A percentile compares a stretch with the other conserved stretches of the same genome.
Conservation (phyloP, 495 filamentous ascomycete genomes). For the Trichoderma virens region DNA sequence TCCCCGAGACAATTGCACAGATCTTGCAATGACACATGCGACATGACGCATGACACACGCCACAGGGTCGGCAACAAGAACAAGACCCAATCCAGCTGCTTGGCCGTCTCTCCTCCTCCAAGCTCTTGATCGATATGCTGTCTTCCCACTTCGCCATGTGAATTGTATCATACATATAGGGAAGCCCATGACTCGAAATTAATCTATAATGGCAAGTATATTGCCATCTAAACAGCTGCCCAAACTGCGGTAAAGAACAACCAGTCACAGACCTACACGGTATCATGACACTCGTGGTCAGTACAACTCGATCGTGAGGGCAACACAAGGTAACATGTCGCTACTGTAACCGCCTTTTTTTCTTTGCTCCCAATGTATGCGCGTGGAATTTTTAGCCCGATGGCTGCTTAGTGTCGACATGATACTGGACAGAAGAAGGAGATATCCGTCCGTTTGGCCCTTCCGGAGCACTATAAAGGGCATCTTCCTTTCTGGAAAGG, state of each 20-base stretch:
- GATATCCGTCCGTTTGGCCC: too few species aligned
- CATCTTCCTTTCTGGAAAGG: too few species aligned
- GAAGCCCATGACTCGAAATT: too few species aligned
- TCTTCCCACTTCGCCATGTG: too few species aligned
- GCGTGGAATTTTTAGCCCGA: background rate
- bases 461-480: too few species aligned
- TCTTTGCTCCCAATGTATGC: background rate
- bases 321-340: background rate
- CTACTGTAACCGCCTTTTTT: background rate
- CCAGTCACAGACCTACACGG: background rate
- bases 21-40: background rate
- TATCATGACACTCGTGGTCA: background rate
- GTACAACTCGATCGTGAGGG: background rate
- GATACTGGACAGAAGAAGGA: too few species aligned
- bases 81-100: background rate
- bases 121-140: too few species aligned
- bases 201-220: too few species aligned
- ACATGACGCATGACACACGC: too few species aligned
- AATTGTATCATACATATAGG: too few species aligned
- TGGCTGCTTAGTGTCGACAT: background rate
- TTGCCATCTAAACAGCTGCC: too few species aligned
- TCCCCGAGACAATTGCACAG: background rate
- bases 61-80: background rate
- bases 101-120: background rate
- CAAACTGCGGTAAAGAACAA: too few species aligned